Base-by-base conservation (phyloP, 164 flowering plant species). In the Magnolia officinalis region DNA sequence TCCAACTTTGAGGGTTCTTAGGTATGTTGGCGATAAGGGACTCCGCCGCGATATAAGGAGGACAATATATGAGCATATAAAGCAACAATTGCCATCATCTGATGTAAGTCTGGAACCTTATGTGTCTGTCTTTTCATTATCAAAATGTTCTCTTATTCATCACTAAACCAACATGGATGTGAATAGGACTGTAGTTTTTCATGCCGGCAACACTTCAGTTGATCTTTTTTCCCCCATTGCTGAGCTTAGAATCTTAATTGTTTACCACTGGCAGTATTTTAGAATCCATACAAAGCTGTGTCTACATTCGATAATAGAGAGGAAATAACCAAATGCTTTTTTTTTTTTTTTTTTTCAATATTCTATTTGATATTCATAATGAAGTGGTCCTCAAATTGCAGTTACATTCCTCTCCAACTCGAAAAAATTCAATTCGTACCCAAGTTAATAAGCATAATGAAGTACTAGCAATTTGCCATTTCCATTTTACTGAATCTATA, bases 21-120 rank as follows among this genome's bases (percentile, higher is more conserved):
- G 83, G 63, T 95, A 95, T 83, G 89, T 90, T 77, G 98, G 98
- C 29, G 92, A 95, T 2, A 91, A 90, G 82, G 92, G 84, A 72
- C 77, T 82, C 31, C 80, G 98, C 19, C 80, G 89, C 45, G 78
- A 24, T 77, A 73, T 88, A 24, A 90, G 98, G 20, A 79, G 80
- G 83, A 75, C 72, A 23, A 77, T 87, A 18, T 81, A 74, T 76
- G 88, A 87, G 52, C 81, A 86, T 73, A 86, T 87, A 7, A 84
- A 82, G 71, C 73, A 79, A 49, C 81, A 85, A 19, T 50, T 81
- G 0, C 81, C 84, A 51, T 26, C 73, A 23, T 63, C 82, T 68
- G 71, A 85, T 83, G 94, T 89, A 80, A 84, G 92, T 83, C 37
- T 69, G 64, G 51, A 20, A 67, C 20, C 74, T 26, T 68, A 50